Evolutionary conservation across 345 rosid genomes (phyloP), one percentile per base, ranked within the genome.

Genomic region (Salix purpurea): DNA sequence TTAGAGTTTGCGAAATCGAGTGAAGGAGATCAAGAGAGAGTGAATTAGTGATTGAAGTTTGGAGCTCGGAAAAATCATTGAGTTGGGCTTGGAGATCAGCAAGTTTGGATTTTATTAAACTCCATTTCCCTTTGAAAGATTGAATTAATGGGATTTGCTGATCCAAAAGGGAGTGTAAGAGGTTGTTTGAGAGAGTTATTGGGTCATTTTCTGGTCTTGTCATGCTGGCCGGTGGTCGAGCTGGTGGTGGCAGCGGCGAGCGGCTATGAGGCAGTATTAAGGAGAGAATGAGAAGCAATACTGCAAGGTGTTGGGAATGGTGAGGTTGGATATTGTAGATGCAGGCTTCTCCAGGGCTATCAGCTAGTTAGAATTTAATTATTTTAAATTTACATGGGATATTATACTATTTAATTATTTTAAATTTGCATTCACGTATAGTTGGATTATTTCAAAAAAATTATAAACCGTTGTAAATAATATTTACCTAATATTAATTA

Each of bases 91-190:
- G 84, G 67, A 95, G 91, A 81, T 84, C 83, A 69, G 76, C 65
- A 56, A 93, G 94, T 74, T 91, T 93, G 70, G 90, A 76, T 72
- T 80, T 85, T 78, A 95, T 82, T 9, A 89, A 72, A 21, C 79
- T 80, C 98, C 99, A 95, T 84, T 93, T 95, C 42, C 88, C 89
- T 78, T 88, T 93, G 81, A 95, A 91, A 72, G 83, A 84, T 34
- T 70, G 74, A 12, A 88, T 81, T 6, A 50, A 78, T 0, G 89
- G 85, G 81, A 91, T 91, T 65, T 77, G 81, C 58, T 77, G 81
- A 4, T 82, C 80, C 1, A 81, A 70, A 30, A 93, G 90, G 10
- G 92, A 80, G 32, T 78, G 77, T 54, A 92, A 76, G 3, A 82
- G 76, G 26, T 78, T 83, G 24, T 60, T 79, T 7, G 87, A 81